phyloP scores from a whole-genome alignment of 192 early-diverging fungal species.

The Funneliformis mosseae region DNA sequence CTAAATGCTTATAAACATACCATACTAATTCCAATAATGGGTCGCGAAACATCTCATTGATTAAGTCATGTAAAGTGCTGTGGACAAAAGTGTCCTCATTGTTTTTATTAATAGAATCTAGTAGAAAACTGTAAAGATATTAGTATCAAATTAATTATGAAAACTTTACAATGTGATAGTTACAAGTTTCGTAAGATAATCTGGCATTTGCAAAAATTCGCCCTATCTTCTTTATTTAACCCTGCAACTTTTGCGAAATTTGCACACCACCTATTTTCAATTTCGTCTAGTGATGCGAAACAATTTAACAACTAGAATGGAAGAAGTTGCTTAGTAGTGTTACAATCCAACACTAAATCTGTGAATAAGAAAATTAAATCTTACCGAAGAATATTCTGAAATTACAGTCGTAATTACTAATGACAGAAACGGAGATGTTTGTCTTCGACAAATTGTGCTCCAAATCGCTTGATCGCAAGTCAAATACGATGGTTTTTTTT shows the following conservation, averaged over 20 bases:
- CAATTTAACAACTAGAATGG: conserved; percentile 28
- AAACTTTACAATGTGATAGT: conserved; percentile 13
- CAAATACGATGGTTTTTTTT: conserved; percentile 23
- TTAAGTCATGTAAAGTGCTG: conserved; percentile 25
- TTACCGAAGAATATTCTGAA: conserved; percentile 26
- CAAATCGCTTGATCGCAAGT: conserved; percentile 24
- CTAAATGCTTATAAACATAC: conserved; percentile 25
- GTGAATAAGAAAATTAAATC: conserved; percentile 27
- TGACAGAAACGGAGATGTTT: conserved; percentile 16
- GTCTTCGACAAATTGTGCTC: conserved; percentile 16
- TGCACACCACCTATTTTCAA: conserved; percentile 19
- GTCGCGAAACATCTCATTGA: conserved; percentile 20
- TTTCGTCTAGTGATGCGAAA: conserved; percentile 19
- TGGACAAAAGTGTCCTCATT: no score
- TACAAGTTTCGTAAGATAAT: conserved; percentile 23
- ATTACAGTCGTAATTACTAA: conserved; percentile 11
- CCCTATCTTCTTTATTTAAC: conserved; percentile 20
- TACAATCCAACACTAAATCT: conserved; percentile 13
- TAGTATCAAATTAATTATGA: conserved; percentile 21
- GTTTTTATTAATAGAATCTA: no score
- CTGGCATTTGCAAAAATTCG: conserved; percentile 24
- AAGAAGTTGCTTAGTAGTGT: conserved; percentile 17
- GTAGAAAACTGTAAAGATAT: no score
- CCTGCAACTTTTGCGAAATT: conserved; percentile 24
- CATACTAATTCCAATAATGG: conserved; percentile 25